Percentiles rank a stretch among this genome's conserved stretches.
Conservation (phyloP, 805 yeast species). For the Grigorovia transvaalensis region DNA sequence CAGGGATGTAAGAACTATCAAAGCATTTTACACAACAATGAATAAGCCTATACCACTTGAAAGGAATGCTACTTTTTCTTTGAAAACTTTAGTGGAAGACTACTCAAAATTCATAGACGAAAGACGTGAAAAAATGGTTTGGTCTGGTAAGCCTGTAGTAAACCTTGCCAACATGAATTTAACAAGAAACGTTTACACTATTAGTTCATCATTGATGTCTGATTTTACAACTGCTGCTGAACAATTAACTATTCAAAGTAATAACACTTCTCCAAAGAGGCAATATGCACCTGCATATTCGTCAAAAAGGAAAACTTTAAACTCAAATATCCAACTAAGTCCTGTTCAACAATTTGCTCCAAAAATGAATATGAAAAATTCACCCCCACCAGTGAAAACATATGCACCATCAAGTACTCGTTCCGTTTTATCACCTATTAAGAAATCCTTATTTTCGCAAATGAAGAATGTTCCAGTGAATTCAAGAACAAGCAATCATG, state of each 20-base stretch:
- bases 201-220: neutral
- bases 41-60: constrained; percentile 7
- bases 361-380: neutral
- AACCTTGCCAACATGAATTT: constrained; percentile 15
- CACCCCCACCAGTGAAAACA: constrained; percentile 6
- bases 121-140: constrained; percentile 21
- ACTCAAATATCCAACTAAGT: neutral
- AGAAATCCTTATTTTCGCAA: constrained; percentile 6
- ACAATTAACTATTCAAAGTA: constrained; percentile 8
- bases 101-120: constrained; percentile 20
- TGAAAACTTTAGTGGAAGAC: constrained; percentile 18
- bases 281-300: constrained; percentile 11
- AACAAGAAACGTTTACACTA: constrained; percentile 7
- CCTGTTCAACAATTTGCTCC: constrained; percentile 12
- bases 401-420: constrained; percentile 4
- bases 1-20: constrained; percentile 12
- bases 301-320: constrained; percentile 1
- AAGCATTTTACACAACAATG: constrained; percentile 14
- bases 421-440: constrained; percentile 5
- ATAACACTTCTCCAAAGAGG: constrained; percentile 3
- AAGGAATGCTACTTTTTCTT: constrained; percentile 10
- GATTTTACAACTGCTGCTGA: constrained; percentile 25
- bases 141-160: constrained; percentile 19
- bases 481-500: neutral
- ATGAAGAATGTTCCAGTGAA: neutral